Conservation (phyloP, 2,329 filamentous ascomycete species). For the Paracoccidioides lutzii region DNA sequence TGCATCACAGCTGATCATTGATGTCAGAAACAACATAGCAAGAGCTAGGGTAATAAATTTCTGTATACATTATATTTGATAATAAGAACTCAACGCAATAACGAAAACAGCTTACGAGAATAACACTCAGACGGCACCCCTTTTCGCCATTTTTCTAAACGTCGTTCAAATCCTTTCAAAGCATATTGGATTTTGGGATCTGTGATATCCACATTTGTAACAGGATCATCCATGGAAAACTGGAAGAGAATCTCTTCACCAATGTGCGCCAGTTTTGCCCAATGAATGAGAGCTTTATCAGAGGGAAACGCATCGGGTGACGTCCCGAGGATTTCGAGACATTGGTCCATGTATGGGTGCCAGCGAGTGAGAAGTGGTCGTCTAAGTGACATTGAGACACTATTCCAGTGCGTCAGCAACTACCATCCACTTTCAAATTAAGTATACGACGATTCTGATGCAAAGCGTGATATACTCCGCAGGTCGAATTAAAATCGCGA, state of each 20-base stretch:
- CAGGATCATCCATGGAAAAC: slow-evolving; percentile 54
- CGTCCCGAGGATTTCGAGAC: slow-evolving; percentile 43
- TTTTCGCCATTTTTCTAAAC: slow-evolving; percentile 48
- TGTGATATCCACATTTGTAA: slow-evolving; percentile 39
- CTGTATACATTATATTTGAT: background rate
- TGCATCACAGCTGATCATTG: slow-evolving; percentile 42
- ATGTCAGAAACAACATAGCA: background rate
- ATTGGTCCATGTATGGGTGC: slow-evolving; percentile 52
- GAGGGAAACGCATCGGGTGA: slow-evolving; percentile 45
- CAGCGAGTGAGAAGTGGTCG: slow-evolving; percentile 47
- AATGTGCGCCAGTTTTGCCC: slow-evolving; percentile 47
- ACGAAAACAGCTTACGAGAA: slow-evolving; percentile 37
- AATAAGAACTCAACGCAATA: background rate
- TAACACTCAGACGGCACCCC: slow-evolving; percentile 42
- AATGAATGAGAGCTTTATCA: slow-evolving; percentile 44
- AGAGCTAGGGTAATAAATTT: slow-evolving; percentile 4
- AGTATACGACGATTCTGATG: background rate
- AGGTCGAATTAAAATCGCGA: background rate
- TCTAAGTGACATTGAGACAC: slow-evolving; percentile 46
- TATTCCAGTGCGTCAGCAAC: slow-evolving; percentile 17
- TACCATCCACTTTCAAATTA: background rate
- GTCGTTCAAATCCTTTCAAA: slow-evolving; percentile 51
- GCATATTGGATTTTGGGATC: slow-evolving; percentile 53
- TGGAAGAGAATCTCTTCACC: slow-evolving; percentile 56
- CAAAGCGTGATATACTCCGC: background rate